Conservation (phyloP, 345 rosid species). For the Eutrema heterophyllum region DNA sequence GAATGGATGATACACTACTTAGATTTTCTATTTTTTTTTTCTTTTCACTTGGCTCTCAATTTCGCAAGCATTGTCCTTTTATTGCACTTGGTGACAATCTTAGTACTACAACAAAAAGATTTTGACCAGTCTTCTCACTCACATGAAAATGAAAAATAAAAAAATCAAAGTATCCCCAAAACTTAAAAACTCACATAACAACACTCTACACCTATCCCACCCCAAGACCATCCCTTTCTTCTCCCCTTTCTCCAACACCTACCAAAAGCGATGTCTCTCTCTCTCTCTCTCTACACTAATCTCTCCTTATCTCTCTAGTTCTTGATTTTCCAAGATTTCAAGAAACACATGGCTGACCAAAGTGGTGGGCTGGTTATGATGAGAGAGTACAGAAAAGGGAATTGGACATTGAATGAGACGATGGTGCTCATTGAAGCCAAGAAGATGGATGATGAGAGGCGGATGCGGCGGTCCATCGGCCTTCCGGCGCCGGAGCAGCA, state of each 20-base stretch:
- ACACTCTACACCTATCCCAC: slow-evolving; percentile 28
- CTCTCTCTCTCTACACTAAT: not conserved
- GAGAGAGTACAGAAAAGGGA: slow-evolving; percentile 87
- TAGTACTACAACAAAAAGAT: slow-evolving; percentile 35
- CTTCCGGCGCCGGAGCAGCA: slow-evolving; percentile 27
- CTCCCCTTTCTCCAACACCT: slow-evolving; percentile 40
- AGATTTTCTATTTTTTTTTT: not conserved
- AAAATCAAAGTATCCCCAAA: slow-evolving; percentile 10
- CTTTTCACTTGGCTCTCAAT: slow-evolving; percentile 29
- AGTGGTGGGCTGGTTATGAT: slow-evolving; percentile 33
- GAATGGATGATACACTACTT: slow-evolving; percentile 20
- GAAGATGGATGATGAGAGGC: slow-evolving; percentile 76
- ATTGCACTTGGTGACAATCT: slow-evolving; percentile 41
- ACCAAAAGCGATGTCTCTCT: slow-evolving; percentile 26
- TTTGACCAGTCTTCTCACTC: slow-evolving; percentile 38
- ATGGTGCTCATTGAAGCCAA: slow-evolving; percentile 84
- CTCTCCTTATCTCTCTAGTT: slow-evolving; percentile 20
- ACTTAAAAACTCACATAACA: slow-evolving; percentile 6
- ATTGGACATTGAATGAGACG: slow-evolving; percentile 79
- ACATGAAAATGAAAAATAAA: slow-evolving; percentile 6
- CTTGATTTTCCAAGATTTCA: slow-evolving; percentile 32
- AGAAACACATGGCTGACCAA: slow-evolving; percentile 46
- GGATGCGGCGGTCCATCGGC: slow-evolving; percentile 55
- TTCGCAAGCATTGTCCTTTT: slow-evolving; percentile 34
- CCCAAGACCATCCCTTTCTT: slow-evolving; percentile 31